Evolutionary conservation across 2,329 filamentous ascomycete genomes (phyloP).

Genomic region (Sclerotinia spermophila): DNA sequence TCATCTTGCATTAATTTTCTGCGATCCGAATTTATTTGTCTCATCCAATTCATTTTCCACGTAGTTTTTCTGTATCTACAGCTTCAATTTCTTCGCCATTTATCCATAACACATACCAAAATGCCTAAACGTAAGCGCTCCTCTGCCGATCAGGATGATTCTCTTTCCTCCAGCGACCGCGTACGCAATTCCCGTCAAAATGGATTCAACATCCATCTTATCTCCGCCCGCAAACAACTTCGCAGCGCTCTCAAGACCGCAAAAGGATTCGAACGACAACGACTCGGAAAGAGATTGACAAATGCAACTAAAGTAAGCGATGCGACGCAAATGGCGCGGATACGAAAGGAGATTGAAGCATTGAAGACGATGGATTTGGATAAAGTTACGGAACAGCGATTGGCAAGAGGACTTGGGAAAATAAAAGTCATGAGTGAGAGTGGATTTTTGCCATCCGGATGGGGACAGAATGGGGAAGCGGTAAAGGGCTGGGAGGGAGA

Average conservation of each 20-base stretch:
- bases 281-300: slow-evolving; percentile 58
- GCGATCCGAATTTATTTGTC: background rate
- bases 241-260: slow-evolving; percentile 66
- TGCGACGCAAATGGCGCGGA: slow-evolving; percentile 51
- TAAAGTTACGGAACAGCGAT: slow-evolving; percentile 44
- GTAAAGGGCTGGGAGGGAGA: slow-evolving; percentile 37
- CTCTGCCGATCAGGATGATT: slow-evolving; percentile 18
- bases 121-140: slow-evolving; percentile 59
- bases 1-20: background rate
- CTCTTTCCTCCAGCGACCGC: slow-evolving; percentile 19
- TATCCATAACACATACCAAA: background rate
- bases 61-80: background rate
- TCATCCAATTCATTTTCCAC: background rate
- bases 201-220: slow-evolving; percentile 47
- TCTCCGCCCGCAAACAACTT: slow-evolving; percentile 56
- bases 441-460: slow-evolving; percentile 41
- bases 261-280: slow-evolving; percentile 76
- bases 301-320: slow-evolving; percentile 45
- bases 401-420: slow-evolving; percentile 49
- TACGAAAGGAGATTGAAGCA: slow-evolving; percentile 58
- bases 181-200: slow-evolving; percentile 39
- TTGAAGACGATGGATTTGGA: slow-evolving; percentile 49
- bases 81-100: background rate
- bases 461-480: slow-evolving; percentile 25
- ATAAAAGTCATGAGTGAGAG: slow-evolving; percentile 48